These are phyloP conservation scores for Scolecobasidium constrictum DNA, from an alignment of 2,329 filamentous ascomycete genomes.

Conservation along the genomic window DNA sequence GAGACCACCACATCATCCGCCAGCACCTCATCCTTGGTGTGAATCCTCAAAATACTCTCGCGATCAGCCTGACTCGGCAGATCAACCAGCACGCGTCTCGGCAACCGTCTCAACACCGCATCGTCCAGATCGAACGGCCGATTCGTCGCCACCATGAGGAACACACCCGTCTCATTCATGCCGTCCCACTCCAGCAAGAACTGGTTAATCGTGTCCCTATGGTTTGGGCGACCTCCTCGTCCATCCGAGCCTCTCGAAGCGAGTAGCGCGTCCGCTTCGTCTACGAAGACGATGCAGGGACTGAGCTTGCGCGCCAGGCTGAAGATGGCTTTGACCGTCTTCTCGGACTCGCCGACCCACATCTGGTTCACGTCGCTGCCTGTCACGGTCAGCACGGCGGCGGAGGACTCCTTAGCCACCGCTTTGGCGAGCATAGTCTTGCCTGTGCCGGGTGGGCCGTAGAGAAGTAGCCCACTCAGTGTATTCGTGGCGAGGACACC, in stretches of 20 bases:
- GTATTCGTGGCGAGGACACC: constrained; percentile 85
- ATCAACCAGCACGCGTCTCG: constrained; percentile 62
- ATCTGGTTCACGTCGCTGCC: constrained; percentile 91
- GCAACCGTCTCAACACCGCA: constrained; percentile 66
- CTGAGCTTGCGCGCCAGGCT: constrained; percentile 81
- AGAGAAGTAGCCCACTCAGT: constrained; percentile 79
- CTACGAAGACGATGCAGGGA: constrained; percentile 90
- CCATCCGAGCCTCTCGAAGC: constrained; percentile 59
- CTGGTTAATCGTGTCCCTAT: constrained; percentile 90
- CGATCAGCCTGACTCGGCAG: constrained; percentile 57
- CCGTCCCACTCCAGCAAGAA: constrained; percentile 97
- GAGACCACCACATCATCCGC: constrained; percentile 50
- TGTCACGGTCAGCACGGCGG: constrained; percentile 69
- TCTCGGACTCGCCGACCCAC: constrained; percentile 92
- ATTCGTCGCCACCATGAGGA: constrained; percentile 98
- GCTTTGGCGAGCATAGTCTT: constrained; percentile 55
- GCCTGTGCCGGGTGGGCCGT: constrained; percentile 69
- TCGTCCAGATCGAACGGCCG: constrained; percentile 91
- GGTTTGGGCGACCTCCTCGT: constrained; percentile 36
- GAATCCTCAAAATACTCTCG: constrained; percentile 57
- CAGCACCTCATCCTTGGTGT: constrained; percentile 57
- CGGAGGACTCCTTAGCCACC: constrained; percentile 54
- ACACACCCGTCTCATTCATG: constrained; percentile 61
- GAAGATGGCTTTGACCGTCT: constrained; percentile 90
- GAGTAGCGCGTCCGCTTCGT: constrained; percentile 94